phyloP scores from a whole-genome alignment of 129 eudicot genomes.

The Oenanthe sinensis region DNA sequence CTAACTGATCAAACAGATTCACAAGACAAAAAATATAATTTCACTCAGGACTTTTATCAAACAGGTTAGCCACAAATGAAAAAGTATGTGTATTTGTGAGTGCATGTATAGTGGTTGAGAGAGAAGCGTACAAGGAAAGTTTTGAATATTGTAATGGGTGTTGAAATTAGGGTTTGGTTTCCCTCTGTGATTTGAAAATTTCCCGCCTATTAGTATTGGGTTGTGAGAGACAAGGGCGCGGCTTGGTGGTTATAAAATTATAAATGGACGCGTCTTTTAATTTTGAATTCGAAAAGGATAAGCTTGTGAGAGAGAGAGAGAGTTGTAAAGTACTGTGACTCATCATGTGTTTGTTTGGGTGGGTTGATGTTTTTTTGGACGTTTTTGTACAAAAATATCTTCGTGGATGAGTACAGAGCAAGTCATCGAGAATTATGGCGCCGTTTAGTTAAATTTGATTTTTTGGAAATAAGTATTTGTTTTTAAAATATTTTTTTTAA shows the following conservation, averaged over 20 bases:
- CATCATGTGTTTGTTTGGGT: background rate
- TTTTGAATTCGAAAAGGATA: background rate
- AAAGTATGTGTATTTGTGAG: background rate
- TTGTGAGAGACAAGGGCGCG: background rate
- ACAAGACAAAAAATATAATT: background rate
- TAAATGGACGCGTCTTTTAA: background rate
- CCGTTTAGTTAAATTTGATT: too few species aligned
- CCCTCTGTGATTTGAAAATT: background rate
- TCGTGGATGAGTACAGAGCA: too few species aligned
- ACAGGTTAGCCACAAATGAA: conserved; percentile 17
- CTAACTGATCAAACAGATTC: background rate
- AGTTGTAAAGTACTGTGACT: background rate
- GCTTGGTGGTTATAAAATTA: background rate
- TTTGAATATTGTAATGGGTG: background rate
- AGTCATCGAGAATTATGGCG: too few species aligned
- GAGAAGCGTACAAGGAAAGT: background rate
- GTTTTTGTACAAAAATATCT: background rate
- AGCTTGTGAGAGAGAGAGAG: background rate
- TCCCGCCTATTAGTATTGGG: background rate
- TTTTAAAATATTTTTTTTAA: too few species aligned
- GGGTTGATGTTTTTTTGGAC: background rate
- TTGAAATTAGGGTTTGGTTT: conserved; percentile 1
- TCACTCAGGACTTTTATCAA: conserved; percentile 28
- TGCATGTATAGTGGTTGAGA: background rate
- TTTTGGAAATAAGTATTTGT: too few species aligned